These are phyloP conservation scores for Syzygium aromaticum DNA, from an alignment of 345 rosid species.

Conservation along the genomic window DNA sequence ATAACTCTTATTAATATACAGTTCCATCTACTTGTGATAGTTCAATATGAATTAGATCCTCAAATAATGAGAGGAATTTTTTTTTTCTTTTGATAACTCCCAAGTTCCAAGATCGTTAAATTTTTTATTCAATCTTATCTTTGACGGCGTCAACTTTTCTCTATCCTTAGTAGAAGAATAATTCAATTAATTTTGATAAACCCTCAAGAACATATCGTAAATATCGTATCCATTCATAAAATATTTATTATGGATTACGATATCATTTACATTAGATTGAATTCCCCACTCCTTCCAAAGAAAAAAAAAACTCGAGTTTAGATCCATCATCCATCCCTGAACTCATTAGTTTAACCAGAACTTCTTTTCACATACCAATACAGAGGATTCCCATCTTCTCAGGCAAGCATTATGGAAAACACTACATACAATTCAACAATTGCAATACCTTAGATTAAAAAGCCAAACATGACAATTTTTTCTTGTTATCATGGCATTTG, in stretches of 20 bases:
- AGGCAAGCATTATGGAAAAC: not conserved
- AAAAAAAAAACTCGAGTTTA: not conserved
- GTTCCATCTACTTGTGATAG: not conserved
- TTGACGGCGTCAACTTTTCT: not conserved
- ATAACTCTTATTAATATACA: not conserved
- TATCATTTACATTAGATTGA: not conserved
- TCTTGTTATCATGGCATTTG: not conserved
- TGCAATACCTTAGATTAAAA: not conserved
- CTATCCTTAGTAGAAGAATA: not conserved
- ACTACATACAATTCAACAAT: not conserved
- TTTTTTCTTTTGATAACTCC: not conserved
- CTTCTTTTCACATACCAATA: not conserved
- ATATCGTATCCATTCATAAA: not conserved
- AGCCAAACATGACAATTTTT: not conserved
- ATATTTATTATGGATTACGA: not conserved
- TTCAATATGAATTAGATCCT: not conserved
- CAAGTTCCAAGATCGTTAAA: not conserved
- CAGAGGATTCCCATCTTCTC: not conserved
- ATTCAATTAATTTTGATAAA: not conserved
- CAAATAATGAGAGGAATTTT: not conserved
- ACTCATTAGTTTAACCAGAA: not conserved
- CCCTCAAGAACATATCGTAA: not conserved
- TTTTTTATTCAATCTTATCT: not conserved
- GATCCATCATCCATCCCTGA: not conserved
- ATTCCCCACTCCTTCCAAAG: not conserved